phyloP scores from a whole-genome alignment of 768 basidiomycete genomes.

The Grammothele lineata region DNA sequence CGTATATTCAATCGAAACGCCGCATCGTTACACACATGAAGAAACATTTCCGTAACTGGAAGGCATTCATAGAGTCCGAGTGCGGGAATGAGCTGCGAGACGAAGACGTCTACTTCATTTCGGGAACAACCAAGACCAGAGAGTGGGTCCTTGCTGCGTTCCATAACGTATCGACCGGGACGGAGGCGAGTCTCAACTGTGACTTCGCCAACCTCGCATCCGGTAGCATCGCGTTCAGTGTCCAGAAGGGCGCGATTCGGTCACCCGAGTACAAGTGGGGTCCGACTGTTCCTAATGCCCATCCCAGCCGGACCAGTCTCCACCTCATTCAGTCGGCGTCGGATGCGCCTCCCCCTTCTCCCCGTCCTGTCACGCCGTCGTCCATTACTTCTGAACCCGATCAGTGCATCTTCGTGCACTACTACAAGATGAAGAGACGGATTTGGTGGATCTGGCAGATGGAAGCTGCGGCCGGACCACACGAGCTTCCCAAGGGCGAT shows the following conservation, averaged over 20 bases:
- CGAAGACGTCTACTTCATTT: slow-evolving; percentile 1
- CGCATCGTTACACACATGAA: slow-evolving; percentile 11
- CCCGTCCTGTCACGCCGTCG: background rate
- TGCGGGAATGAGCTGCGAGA: slow-evolving; percentile 1
- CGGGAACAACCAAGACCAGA: slow-evolving; percentile 3
- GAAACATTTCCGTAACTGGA: slow-evolving; percentile 7
- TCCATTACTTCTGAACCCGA: background rate
- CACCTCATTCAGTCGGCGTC: too few relatives aligned
- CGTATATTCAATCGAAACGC: background rate
- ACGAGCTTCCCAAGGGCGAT: background rate
- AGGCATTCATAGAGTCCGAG: slow-evolving; percentile 2
- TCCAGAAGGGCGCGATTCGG: background rate
- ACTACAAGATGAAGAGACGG: slow-evolving; percentile 9
- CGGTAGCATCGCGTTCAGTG: background rate
- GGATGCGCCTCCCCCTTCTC: too few relatives aligned
- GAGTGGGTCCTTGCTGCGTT: slow-evolving; percentile 13
- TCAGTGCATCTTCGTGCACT: slow-evolving; percentile 8
- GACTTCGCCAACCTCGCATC: background rate
- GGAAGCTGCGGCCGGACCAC: slow-evolving; percentile 1
- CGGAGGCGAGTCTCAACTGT: background rate
- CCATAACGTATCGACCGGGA: background rate
- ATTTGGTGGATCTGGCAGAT: background rate
- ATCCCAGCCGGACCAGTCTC: too few relatives aligned
- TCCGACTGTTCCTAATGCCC: too few relatives aligned
- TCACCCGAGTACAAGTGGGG: background rate